Base-by-base conservation (phyloP, 495 filamentous ascomycete species). In the Neurospora sp. region DNA sequence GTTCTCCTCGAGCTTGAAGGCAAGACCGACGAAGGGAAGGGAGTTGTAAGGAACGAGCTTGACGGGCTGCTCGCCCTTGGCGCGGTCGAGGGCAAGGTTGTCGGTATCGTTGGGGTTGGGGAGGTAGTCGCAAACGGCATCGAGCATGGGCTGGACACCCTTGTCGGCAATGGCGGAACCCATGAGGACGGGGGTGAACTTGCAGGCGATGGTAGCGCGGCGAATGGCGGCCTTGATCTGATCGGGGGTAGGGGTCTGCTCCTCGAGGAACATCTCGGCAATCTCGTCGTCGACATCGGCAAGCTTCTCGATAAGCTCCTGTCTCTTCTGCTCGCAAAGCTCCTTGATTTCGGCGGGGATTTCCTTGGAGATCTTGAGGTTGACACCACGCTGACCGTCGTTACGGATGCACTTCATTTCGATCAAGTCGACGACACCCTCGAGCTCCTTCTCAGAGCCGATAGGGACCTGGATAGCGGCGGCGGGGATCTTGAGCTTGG, bases 251-350 rank as follows among this genome's bases (percentile, higher is more conserved):
- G 96, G 96, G 42, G 86, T 90, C 72, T 83, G 78, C 82, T 98
- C 96, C 3, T 96, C 94, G 20, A 99, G 84, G 88, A 95, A 99
- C 69, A 98, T 86, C 80, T 99, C 95, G 20, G 96, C 96, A 40
- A 99, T 98, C 83, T 98, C 94, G 74, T 98, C 96, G 78, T 99
- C 96, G 39, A 98, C 94, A 81, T 99, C 96, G 39, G 96, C 96
- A 48, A 99, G 86, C 71, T 94, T 96, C 84, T 98, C 96, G 71
- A 99, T 96, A 53, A 99, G 86, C 78, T 92, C 91, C 73, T 86
- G 87, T 44, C 94, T 87, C 81, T 92, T 93, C 85, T 97, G 91
- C 69, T 93, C 86, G 2, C 88, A 93, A 39, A 97, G 74, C 18
- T 87, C 87, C 79, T 90, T 88, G 20, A 97, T 82, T 41, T 93